Evolutionary conservation across 2,329 filamentous ascomycete genomes (phyloP), one percentile per base, ranked within the genome.

Genomic region (Colletotrichum paranaense): DNA sequence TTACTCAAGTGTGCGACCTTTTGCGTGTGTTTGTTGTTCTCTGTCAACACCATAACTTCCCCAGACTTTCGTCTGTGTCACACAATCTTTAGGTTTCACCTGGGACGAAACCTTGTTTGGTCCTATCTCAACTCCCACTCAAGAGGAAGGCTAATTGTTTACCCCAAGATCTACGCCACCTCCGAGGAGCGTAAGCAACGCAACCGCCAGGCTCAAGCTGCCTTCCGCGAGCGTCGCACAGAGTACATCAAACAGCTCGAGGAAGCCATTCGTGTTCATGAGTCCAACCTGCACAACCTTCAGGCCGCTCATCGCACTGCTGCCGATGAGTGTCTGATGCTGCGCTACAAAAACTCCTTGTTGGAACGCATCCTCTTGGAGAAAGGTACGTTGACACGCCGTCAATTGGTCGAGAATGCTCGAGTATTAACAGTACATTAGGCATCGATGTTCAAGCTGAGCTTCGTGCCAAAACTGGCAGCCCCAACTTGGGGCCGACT

Each of bases 191-290:
- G 97, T 80, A 98, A 99, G 87, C 97, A 98, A 85, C 92, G 97
- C 76, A 99, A 99, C 82, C 89, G 97, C 78, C 97, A 98, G 86
- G 97, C 97, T 60, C 97, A 99, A 85, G 97, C 97, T 68, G 97
- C 97, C 71, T 99, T 99, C 80, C 93, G 97, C 78, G 97, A 99
- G 85, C 93, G 97, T 77, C 92, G 97, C 72, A 98, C 96, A 68
- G 97, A 99, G 87, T 99, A 99, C 84, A 99, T 99, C 86, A 98
- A 98, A 86, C 97, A 99, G 84, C 90, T 99, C 30, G 97, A 99
- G 85, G 95, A 96, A 78, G 97, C 95, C 68, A 98, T 99, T 84
- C 96, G 97, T 80, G 94, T 97, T 78, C 96, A 98, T 88, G 97
- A 99, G 85, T 95, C 97, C 79, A 96, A 95, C 78, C 88, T 98